Percentiles rank a stretch among this genome's conserved stretches.
Evolutionary conservation across 495 filamentous ascomycete genomes (phyloP).

Genomic region (Penicillium maclennaniae): DNA sequence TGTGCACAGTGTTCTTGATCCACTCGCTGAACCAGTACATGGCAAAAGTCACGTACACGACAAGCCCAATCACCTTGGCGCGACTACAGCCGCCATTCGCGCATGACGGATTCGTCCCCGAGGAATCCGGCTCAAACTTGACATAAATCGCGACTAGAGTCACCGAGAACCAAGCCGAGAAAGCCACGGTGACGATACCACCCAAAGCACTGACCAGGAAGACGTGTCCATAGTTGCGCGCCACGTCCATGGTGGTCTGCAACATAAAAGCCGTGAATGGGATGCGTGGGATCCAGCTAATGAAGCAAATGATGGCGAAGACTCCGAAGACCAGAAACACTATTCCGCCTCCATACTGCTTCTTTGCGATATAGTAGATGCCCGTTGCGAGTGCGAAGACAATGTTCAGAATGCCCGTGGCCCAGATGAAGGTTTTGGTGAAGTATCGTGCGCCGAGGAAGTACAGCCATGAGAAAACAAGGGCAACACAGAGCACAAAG

Average conservation of each 20-base stretch:
- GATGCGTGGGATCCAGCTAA: conserved; percentile 81
- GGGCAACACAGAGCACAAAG: conserved; percentile 67
- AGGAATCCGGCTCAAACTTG: conserved; percentile 63
- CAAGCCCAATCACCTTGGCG: conserved; percentile 75
- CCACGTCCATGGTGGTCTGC: conserved; percentile 80
- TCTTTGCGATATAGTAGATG: conserved; percentile 60
- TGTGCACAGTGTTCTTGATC: conserved; percentile 89
- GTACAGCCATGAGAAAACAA: conserved; percentile 71
- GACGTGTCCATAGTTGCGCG: conserved; percentile 76
- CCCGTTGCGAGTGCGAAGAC: conserved; percentile 64
- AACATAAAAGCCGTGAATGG: conserved; percentile 89
- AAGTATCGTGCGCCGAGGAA: conserved; percentile 73
- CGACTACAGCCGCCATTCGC: conserved; percentile 65
- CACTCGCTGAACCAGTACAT: conserved; percentile 90
- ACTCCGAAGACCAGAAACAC: conserved; percentile 79
- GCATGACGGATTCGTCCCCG: conserved; percentile 59
- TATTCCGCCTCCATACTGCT: conserved; percentile 78
- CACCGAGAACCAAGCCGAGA: conserved; percentile 64
- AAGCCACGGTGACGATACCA: conserved; percentile 67
- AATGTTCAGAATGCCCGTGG: conserved; percentile 68
- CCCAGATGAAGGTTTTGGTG: conserved; percentile 89
- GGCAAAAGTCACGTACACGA: conserved; percentile 85
- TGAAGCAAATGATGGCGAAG: conserved; percentile 75
- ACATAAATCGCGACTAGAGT: conserved; percentile 67
- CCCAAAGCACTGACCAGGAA: conserved; percentile 81